phyloP scores from a whole-genome alignment of 306 rosid genomes.

The Boehmeria nivea region DNA sequence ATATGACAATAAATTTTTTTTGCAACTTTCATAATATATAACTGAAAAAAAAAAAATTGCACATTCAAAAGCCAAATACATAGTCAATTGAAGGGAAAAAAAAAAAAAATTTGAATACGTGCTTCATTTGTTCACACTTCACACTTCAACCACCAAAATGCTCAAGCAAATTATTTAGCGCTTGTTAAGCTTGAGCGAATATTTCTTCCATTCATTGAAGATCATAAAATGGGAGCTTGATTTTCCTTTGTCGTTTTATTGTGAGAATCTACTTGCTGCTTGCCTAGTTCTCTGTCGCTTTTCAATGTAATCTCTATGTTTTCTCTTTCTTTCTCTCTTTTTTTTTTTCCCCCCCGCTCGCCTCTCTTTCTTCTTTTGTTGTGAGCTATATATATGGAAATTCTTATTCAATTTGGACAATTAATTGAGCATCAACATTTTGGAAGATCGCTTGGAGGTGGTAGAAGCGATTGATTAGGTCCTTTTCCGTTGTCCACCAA shows the following conservation, averaged over 20 bases:
- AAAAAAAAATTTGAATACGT: no score
- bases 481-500: constrained; percentile 90
- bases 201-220: not conserved
- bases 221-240: no score
- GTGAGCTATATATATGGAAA: not conserved
- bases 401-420: no score
- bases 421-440: constrained; percentile 36
- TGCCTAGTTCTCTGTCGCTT: not conserved
- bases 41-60: no score
- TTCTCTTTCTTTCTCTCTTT: not conserved
- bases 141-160: constrained; percentile 5
- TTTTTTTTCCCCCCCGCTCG: no score
- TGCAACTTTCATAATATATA: no score
- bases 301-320: not conserved
- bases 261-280: no score
- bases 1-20: no score
- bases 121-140: not conserved
- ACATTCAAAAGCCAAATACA: constrained; percentile 1
- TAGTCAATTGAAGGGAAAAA: not conserved
- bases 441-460: constrained; percentile 92
- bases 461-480: constrained; percentile 53
- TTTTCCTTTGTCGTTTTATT: not conserved
- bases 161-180: not conserved
- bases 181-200: not conserved
- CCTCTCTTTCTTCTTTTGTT: not conserved